Evolutionary conservation across 495 filamentous ascomycete species (phyloP), one percentile per base, ranked within the genome.

Genomic region (Neurospora intermedia): DNA sequence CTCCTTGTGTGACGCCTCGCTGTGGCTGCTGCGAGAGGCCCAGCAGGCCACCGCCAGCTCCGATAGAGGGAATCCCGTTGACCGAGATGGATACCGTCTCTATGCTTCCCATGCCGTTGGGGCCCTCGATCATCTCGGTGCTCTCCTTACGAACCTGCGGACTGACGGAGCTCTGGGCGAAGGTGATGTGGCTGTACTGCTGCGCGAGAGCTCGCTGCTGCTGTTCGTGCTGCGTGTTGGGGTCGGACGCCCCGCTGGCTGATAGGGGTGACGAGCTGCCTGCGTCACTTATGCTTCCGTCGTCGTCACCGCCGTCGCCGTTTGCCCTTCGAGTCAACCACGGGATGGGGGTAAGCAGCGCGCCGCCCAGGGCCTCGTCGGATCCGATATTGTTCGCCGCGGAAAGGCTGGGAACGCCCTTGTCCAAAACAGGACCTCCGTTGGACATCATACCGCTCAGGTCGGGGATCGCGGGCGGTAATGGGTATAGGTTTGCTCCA

Each of bases 311-410:
- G 38, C 62, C 46, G 39, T 73, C 71, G 42, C 76, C 76, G 62
- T 81, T 80, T 38, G 72, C 75, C 38, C 77, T 78, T 11, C 80
- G 69, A 2, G 74, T 82, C 9, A 97, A 83, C 96, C 96, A 98
- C 0, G 94, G 92, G 66, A 99, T 99, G 0, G 95, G 95, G 0
- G 96, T 98, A 35, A 99, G 85, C 43, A 97, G 87, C 0, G 96
- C 96, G 11, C 96, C 96, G 46, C 96, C 95, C 8, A 99, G 84
- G 20, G 89, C 92, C 77, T 98, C 96, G 80, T 97, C 94, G 71
- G 91, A 91, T 1, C 93, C 94, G 6, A 93, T 81, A 5, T 72
- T 77, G 48, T 75, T 75, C 9, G 80, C 78, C 2, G 79, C 75
- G 0, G 74, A 45, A 9, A 82, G 78, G 11, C 77, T 74, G 16